phyloP scores from a whole-genome alignment of 352 stramenopile genomes.

The Pythium plurisporium region DNA sequence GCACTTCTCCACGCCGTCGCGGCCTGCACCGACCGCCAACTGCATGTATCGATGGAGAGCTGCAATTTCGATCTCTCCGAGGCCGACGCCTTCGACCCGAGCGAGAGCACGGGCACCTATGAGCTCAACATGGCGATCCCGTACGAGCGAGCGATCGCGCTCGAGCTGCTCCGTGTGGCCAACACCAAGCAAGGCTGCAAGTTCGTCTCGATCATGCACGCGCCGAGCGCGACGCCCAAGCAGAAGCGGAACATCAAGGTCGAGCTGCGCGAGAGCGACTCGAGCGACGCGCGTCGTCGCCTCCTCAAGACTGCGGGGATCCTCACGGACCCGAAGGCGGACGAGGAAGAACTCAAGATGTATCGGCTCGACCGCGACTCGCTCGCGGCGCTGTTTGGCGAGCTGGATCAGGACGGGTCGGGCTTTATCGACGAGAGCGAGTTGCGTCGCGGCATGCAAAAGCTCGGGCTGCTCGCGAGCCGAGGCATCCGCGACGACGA shows the following conservation, averaged over 20 bases:
- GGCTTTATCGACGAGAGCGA: constrained; percentile 63
- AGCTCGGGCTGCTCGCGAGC: constrained; percentile 31
- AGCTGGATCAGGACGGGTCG: constrained; percentile 64
- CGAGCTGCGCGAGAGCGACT: constrained; percentile 51
- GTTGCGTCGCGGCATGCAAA: constrained; percentile 44
- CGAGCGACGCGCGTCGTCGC: constrained; percentile 31
- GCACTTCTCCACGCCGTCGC: constrained; percentile 62
- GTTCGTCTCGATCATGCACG: constrained; percentile 69
- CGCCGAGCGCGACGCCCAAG: constrained; percentile 28
- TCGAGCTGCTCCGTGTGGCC: constrained; percentile 64
- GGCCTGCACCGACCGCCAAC: constrained; percentile 42
- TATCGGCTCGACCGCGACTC: constrained; percentile 46
- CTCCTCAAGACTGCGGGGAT: constrained; percentile 70
- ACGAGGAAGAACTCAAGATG: constrained; percentile 28
- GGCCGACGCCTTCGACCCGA: constrained; percentile 62
- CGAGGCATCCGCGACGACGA: constrained; percentile 52
- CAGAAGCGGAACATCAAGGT: constrained; percentile 51
- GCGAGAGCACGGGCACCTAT: constrained; percentile 67
- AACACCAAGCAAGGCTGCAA: constrained; percentile 81
- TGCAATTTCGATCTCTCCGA: constrained; percentile 76
- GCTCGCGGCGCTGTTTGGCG: constrained; percentile 48
- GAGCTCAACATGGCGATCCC: constrained; percentile 73
- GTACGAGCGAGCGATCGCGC: constrained; percentile 64
- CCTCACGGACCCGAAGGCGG: constrained; percentile 33
- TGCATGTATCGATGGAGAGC: constrained; percentile 55